phyloP scores from a whole-genome alignment of 2,329 filamentous ascomycete genomes.

The Talaromyces rugulosus region DNA sequence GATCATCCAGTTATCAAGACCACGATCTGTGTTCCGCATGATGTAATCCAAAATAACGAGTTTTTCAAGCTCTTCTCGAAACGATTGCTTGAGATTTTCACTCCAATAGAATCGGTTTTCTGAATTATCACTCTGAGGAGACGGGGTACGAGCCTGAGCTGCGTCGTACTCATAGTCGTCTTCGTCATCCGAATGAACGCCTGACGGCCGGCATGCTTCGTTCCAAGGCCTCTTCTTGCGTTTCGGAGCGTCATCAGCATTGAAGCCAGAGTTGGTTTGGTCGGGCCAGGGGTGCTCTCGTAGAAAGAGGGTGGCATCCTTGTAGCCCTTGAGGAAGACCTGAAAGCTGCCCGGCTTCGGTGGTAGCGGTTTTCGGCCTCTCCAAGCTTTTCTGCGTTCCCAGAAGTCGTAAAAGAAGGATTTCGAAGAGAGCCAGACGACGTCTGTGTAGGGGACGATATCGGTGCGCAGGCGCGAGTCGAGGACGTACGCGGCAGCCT shows the following conservation, averaged over 20 bases:
- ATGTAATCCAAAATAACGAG: conserved; percentile 97
- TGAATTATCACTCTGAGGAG: conserved; percentile 43
- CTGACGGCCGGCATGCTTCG: conserved; percentile 72
- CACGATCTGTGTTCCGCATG: conserved; percentile 97
- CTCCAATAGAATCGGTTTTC: conserved; percentile 73
- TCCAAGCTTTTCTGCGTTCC: conserved; percentile 83
- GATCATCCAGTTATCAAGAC: conserved; percentile 99
- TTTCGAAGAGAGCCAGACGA: conserved; percentile 90
- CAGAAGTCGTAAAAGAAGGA: conserved; percentile 98
- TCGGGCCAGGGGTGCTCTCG: conserved; percentile 97
- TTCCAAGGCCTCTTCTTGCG: conserved; percentile 72
- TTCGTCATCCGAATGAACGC: conserved; percentile 56
- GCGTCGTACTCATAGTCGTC: conserved; percentile 52
- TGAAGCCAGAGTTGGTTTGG: conserved; percentile 67
- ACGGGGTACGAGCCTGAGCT: conserved; percentile 33
- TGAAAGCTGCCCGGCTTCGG: conserved; percentile 94
- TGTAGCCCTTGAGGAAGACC: conserved; percentile 93
- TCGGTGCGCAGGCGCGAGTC: conserved; percentile 86
- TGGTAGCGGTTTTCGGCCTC: conserved; percentile 80
- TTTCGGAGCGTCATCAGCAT: conserved; percentile 62
- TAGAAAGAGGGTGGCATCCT: conserved; percentile 93
- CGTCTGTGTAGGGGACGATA: conserved; percentile 93
- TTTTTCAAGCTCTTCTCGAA: conserved; percentile 93
- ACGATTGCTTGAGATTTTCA: conserved; percentile 79
- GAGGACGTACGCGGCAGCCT: conserved; percentile 93